Evolutionary conservation across 441 rosid species (phyloP).

Genomic region (Populus hybrid): DNA sequence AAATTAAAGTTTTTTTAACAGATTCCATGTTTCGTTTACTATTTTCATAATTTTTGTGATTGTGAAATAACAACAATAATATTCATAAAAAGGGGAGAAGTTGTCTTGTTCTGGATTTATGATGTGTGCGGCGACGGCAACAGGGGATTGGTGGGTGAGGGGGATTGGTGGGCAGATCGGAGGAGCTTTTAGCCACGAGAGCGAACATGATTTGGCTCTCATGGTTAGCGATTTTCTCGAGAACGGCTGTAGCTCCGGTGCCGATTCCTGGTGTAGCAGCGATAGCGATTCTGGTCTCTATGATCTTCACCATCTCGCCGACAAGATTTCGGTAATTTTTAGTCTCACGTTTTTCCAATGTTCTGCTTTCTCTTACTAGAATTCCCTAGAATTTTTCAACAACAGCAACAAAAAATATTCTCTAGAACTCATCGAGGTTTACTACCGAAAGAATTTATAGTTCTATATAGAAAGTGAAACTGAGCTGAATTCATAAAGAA

Average conservation of each 20-base stretch:
- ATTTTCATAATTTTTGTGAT: background rate
- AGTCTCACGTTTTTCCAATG: background rate
- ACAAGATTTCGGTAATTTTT: constrained; percentile 58
- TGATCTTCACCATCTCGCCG: constrained; percentile 72
- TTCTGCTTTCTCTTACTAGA: background rate
- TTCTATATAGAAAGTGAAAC: background rate
- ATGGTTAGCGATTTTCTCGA: constrained; percentile 89
- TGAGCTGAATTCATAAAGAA: background rate
- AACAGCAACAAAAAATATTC: too few species aligned
- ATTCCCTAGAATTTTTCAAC: background rate
- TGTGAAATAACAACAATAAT: background rate
- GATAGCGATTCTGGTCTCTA: constrained; percentile 76
- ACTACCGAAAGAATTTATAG: background rate
- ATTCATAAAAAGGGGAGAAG: background rate
- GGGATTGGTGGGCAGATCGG: constrained; percentile 28
- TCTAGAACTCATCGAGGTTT: background rate
- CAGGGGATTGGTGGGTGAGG: constrained; percentile 35
- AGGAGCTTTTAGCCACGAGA: constrained; percentile 69
- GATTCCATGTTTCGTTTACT: background rate
- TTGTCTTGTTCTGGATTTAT: constrained; percentile 7
- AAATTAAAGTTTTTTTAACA: too few species aligned
- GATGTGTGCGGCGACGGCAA: constrained; percentile 40
- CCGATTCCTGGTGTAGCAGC: constrained; percentile 75
- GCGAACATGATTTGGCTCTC: constrained; percentile 80
- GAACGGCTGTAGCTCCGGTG: constrained; percentile 59